Evolutionary conservation across 768 basidiomycete genomes (phyloP), one percentile per base, ranked within the genome.

Genomic region (Boletales sp.): DNA sequence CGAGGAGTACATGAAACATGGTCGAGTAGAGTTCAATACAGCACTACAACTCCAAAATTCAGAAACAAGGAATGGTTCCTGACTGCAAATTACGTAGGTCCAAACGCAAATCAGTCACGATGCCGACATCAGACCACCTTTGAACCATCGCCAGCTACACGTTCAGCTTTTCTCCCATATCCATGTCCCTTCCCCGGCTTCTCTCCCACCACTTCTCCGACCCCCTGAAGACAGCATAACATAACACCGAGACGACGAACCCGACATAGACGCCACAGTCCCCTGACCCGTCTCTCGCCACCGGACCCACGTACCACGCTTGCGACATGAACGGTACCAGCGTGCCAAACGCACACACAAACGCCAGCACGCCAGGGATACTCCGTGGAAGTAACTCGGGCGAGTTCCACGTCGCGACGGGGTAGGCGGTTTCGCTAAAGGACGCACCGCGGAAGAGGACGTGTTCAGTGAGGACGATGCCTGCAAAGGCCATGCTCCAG

Each of bases 321-420:
- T 81, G 78, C 40, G 73, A 71, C 78, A 80, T 80, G 51, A 72
- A 75, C 9, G 75, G 70, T 4, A 79, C 62, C 38, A 76, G 60
- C 30, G 72, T 58, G 3, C 74, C 70, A 21, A 68, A 70, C 3
- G 68, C 71, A 35, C 71, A 73, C 10, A 67, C 17, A 41, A 74
- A 74, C 2, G 77, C 66, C 15, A 70, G 33, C 8, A 75, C 57
- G 0, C 74, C 79, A 0, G 79, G 71, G 10, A 64, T 13, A 0
- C 78, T 65, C 2, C 62, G 59, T n/a, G 79, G 79, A 14, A 81
- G 71, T 17, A 57, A 54, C 1, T 50, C 25, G 2, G 72, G 58
- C 5, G 46, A 15, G 59, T 73, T 60, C 74, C 74, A 80, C 13
- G 60, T 56, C 7, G 60, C 48, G 49, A 69, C 46, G 44, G 72